Evolutionary conservation across 129 eudicot species (phyloP).

Genomic region (Oenanthe sinensis): DNA sequence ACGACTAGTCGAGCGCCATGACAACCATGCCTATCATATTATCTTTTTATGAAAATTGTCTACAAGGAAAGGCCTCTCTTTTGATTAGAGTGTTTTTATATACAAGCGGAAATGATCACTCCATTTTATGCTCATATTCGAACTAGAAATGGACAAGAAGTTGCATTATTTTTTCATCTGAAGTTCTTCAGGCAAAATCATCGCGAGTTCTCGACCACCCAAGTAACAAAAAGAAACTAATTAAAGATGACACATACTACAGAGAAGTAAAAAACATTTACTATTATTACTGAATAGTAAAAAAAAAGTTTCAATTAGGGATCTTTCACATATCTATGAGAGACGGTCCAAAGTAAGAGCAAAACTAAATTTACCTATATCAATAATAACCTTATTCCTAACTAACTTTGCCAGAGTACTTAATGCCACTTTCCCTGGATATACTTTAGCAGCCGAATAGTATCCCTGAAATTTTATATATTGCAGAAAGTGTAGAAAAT

Average conservation of each 20-base stretch:
- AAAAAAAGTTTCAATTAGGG: background rate
- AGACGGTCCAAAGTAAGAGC: background rate
- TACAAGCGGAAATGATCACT: background rate
- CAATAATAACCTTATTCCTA: conserved; percentile 62
- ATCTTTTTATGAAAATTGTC: background rate
- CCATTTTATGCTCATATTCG: background rate
- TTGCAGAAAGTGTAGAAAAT: background rate
- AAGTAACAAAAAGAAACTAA: background rate
- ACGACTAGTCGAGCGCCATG: too few species aligned
- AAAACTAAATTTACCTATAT: background rate
- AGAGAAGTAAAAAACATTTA: background rate
- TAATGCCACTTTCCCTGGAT: conserved; percentile 58
- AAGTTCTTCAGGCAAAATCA: background rate
- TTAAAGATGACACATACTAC: background rate
- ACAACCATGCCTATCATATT: background rate
- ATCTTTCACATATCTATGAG: background rate
- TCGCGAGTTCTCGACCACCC: background rate
- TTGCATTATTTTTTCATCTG: background rate
- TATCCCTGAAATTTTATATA: conserved; percentile 50
- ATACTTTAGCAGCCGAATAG: conserved; percentile 46
- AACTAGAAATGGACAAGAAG: background rate
- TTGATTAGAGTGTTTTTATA: background rate
- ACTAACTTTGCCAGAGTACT: conserved; percentile 58
- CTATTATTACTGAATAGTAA: background rate
- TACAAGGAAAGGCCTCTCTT: background rate